phyloP scores from a whole-genome alignment of 352 stramenopile species.

The Peronospora belbahrii region DNA sequence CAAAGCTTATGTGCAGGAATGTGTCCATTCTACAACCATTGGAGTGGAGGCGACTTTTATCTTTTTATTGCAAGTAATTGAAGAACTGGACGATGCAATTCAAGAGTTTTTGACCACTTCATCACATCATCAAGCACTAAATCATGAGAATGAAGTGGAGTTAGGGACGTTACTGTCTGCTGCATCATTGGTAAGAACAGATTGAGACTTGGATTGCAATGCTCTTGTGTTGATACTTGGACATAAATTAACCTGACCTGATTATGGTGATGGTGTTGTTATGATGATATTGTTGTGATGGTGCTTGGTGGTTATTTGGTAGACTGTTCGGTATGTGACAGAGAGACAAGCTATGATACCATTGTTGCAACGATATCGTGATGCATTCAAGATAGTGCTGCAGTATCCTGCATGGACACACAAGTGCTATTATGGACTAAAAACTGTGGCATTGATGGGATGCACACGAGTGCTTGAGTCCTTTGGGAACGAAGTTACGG shows the following conservation, averaged over 20 bases:
- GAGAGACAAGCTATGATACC: conserved; percentile 53
- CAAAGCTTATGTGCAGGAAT: conserved; percentile 67
- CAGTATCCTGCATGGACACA: conserved; percentile 40
- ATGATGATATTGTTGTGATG: too few species aligned
- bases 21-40: conserved; percentile 62
- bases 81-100: conserved; percentile 53
- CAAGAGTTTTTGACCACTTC: conserved; percentile 25
- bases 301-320: neutral
- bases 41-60: conserved; percentile 46
- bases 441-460: conserved; percentile 66
- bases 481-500: conserved; percentile 37
- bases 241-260: too few species aligned
- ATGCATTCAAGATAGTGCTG: conserved; percentile 46
- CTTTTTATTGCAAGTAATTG: conserved; percentile 58
- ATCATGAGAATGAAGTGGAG: conserved; percentile 56
- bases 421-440: conserved; percentile 19
- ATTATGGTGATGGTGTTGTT: too few species aligned
- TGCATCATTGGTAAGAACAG: conserved; percentile 35
- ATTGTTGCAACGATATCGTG: conserved; percentile 41
- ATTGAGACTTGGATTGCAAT: neutral
- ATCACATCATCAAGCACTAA: conserved; percentile 21
- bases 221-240: neutral
- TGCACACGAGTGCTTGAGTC: conserved; percentile 56
- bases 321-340: conserved; percentile 74
- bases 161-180: conserved; percentile 61